Evolutionary conservation across 2,329 filamentous ascomycete species (phyloP).

Genomic region (Talaromyces funiculosus): DNA sequence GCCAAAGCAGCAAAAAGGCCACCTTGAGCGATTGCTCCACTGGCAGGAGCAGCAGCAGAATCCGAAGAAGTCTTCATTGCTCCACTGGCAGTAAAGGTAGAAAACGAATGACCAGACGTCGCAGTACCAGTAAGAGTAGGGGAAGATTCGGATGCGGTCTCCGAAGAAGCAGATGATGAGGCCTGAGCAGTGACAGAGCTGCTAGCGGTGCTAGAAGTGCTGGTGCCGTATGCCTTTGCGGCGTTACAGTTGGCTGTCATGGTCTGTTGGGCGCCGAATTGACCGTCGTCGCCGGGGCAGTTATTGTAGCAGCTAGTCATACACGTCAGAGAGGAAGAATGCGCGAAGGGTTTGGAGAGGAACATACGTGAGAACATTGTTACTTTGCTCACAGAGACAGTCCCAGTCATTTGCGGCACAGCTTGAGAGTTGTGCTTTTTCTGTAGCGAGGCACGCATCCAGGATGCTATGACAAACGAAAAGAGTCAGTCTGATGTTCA

Average conservation of each 20-base stretch:
- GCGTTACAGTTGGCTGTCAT: slow-evolving; percentile 39
- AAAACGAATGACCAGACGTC: not conserved
- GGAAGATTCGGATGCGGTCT: slow-evolving; percentile 18
- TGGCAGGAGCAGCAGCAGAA: slow-evolving; percentile 11
- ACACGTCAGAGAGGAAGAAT: not conserved
- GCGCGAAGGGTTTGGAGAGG: not conserved
- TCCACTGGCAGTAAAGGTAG: not conserved
- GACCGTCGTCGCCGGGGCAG: slow-evolving; percentile 49
- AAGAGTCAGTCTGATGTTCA: not conserved
- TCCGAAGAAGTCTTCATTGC: not conserved
- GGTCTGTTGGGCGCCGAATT: slow-evolving; percentile 28
- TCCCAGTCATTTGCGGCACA: slow-evolving; percentile 48
- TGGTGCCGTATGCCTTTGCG: slow-evolving; percentile 33
- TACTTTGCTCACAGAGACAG: slow-evolving; percentile 55
- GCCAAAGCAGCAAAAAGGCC: slow-evolving; percentile 24
- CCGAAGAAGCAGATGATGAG: slow-evolving; percentile 12
- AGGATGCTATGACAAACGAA: slow-evolving; percentile 37
- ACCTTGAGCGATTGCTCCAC: slow-evolving; percentile 16
- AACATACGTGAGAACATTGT: slow-evolving; percentile 45
- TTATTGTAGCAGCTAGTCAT: slow-evolving; percentile 55
- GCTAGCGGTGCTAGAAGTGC: slow-evolving; percentile 12
- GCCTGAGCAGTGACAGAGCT: slow-evolving; percentile 7
- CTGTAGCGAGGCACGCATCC: slow-evolving; percentile 42
- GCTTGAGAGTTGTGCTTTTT: slow-evolving; percentile 36
- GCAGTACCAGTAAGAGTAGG: slow-evolving; percentile 13